Evolutionary conservation across 2,329 filamentous ascomycete species (phyloP), one percentile per base, ranked within the genome.

Genomic region (Aspergillus sp.): DNA sequence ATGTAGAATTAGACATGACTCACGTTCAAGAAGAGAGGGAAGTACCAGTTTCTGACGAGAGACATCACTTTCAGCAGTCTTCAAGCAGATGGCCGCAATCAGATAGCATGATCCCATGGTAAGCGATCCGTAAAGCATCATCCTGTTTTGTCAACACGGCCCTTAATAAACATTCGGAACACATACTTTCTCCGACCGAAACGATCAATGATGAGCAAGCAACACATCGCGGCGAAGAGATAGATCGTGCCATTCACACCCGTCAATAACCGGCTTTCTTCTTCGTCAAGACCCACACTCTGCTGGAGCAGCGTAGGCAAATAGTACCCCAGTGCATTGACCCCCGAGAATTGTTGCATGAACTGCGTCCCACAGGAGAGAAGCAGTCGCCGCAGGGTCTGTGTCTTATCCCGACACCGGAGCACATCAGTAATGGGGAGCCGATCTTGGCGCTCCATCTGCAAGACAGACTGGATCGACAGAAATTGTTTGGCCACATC

Each of bases 311-410:
- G 17, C 24, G 53, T 52, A 1, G 56, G 54, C 2, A 60, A 20
- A 38, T 62, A 60, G 26, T 54, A 54, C 8, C 19, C 35, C 0
- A 50, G 26, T 4, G 50, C 49, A 36, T 61, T 65, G 17, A 65
- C 56, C 7, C 72, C 71, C 30, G 57, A 60, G 11, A 73, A 61
- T 48, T 75, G 72, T 45, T 79, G 75, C 68, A 79, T 78, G 46
- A 78, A 77, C 45, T 78, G 74, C 1, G 71, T 72, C 2, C 74
- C 72, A 4, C 75, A 68, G 22, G 75, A 73, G 0, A 78, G 65
- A 35, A 77, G 56, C 68, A 66, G 48, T 70, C 74, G 14, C 66
- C 57, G 54, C 72, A 78, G 32, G 50, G 70, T 74, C 49, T 77
- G 73, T 9, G 68, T 66, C 4, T 73, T 74, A 44, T 78, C 74